Base-by-base conservation (phyloP, 352 stramenopile species). In the Phytophthora melonis region DNA sequence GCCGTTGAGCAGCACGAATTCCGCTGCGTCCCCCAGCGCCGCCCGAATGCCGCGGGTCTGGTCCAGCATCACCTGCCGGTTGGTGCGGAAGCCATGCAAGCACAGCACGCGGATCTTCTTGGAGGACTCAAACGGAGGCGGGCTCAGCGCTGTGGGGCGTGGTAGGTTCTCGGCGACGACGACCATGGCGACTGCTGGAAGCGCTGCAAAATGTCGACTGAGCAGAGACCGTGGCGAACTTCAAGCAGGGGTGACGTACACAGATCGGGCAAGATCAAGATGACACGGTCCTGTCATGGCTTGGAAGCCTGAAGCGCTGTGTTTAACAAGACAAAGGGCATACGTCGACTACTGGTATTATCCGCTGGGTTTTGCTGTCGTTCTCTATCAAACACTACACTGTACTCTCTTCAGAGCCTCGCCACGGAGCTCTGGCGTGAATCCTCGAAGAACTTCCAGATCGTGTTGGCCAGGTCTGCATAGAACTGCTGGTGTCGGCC, bases 31-130 rank as follows among this genome's bases (percentile, higher is more conserved):
- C 5, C 80, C 78, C 10, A 88, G 56, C 23, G 58, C 71, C 8
- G 63, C 55, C 36, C 74, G 82, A 72, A 90, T 66, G 2, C 71
- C 79, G 11, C 78, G 80, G 11, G 71, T 79, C 50, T 90, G 82
- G 53, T 79, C 65, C 43, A 74, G 36, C 80, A 90, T 88, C 50
- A 90, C 77, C 43, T 76, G 43, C 30, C 60, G 59, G 64, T 90
- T 90, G 18, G 80, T 88, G 27, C 82, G 82, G 66, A 84, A 90
- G 19, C 82, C 82, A 58, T 90, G 82, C 18, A 88, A 64, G 39
- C 81, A 88, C n/a, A 88, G 56, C 57, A 86, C 78, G 11, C 81
- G 79, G 23, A 88, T 78, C 54, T 79, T 81, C 59, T 55, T 53
- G 58, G 59, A 55, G 18, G 59, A 32, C 18, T 57, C 41, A 39